phyloP scores from a whole-genome alignment of 2,329 filamentous ascomycete genomes.

The Colletotrichum acutatum region DNA sequence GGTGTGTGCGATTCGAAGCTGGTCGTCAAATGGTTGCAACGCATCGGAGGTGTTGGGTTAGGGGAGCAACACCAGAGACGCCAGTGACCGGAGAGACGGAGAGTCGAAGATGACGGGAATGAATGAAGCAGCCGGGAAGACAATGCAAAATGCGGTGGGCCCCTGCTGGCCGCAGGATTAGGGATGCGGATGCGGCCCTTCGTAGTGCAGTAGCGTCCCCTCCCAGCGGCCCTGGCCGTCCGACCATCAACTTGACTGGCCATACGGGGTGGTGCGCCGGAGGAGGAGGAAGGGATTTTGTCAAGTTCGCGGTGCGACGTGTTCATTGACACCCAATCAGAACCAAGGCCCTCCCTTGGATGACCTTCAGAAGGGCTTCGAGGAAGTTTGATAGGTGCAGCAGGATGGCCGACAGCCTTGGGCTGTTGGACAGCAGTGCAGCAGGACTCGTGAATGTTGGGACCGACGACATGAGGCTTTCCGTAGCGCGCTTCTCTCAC shows the following conservation, averaged over 20 bases:
- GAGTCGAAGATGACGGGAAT: not conserved
- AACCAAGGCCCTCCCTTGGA: conserved; percentile 1
- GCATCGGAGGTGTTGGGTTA: conserved; percentile 15
- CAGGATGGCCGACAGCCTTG: conserved; percentile 41
- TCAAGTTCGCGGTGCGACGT: conserved; percentile 23
- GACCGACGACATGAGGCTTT: conserved; percentile 24
- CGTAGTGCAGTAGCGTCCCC: conserved; percentile 31
- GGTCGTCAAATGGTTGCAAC: not conserved
- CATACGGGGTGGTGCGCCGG: conserved; percentile 5
- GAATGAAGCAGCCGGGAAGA: not conserved
- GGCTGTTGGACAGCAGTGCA: conserved; percentile 37
- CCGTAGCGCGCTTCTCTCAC: conserved; percentile 5
- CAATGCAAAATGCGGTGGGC: conserved; percentile 17
- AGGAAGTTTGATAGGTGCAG: conserved; percentile 42
- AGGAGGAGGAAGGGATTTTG: conserved; percentile 1
- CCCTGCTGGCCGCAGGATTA: conserved; percentile 28
- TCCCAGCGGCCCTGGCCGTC: conserved; percentile 27
- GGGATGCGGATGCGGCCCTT: conserved; percentile 35
- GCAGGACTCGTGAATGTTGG: conserved; percentile 31
- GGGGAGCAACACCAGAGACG: conserved; percentile 15
- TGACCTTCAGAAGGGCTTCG: conserved; percentile 32
- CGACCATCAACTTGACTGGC: conserved; percentile 11
- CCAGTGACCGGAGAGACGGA: conserved; percentile 1
- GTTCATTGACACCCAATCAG: conserved; percentile 26
- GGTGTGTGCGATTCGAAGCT: conserved; percentile 19